A percentile compares a stretch with the other conserved stretches of the same genome.
Conservation (phyloP, 2,329 filamentous ascomycete genomes). For the Scedosporium boydii region DNA sequence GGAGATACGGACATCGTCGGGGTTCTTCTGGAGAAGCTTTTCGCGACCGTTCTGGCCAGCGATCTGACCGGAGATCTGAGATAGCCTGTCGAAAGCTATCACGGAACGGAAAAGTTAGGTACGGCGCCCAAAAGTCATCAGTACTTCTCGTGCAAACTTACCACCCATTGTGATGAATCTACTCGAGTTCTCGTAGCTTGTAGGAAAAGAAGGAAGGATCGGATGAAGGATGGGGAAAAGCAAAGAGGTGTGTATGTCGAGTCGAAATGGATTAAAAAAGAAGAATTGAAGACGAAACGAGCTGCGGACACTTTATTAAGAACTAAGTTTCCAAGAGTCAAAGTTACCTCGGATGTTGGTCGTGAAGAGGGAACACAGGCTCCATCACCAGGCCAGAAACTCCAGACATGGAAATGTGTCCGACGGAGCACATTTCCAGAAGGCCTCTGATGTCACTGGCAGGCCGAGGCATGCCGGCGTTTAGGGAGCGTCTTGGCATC, state of each 20-base stretch:
- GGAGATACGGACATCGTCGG: constrained; percentile 50
- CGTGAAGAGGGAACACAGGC: not conserved
- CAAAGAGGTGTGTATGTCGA: not conserved
- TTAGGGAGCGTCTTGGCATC: not conserved
- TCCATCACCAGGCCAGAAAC: not conserved
- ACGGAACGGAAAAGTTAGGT: not conserved
- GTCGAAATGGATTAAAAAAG: not conserved
- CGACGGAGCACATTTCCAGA: not conserved
- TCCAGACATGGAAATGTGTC: not conserved
- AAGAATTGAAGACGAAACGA: not conserved
- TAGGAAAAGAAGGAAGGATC: not conserved
- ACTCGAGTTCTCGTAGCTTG: not conserved
- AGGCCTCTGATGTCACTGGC: not conserved
- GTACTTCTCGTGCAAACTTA: not conserved
- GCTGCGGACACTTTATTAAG: not conserved
- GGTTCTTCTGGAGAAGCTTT: constrained; percentile 54
- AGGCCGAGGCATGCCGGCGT: not conserved
- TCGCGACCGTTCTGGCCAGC: constrained; percentile 48
- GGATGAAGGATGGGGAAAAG: not conserved
- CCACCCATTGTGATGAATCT: constrained; percentile 4
- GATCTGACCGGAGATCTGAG: constrained; percentile 54
- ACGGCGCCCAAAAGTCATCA: not conserved
- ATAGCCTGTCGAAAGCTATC: constrained; percentile 46
- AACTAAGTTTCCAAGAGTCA: not conserved
- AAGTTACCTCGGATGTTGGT: constrained; percentile 7